A percentile compares a stretch with the other conserved stretches of the same genome.
phyloP scores from a whole-genome alignment of 2,329 filamentous ascomycete species.

The Stenocarpella maydis region DNA sequence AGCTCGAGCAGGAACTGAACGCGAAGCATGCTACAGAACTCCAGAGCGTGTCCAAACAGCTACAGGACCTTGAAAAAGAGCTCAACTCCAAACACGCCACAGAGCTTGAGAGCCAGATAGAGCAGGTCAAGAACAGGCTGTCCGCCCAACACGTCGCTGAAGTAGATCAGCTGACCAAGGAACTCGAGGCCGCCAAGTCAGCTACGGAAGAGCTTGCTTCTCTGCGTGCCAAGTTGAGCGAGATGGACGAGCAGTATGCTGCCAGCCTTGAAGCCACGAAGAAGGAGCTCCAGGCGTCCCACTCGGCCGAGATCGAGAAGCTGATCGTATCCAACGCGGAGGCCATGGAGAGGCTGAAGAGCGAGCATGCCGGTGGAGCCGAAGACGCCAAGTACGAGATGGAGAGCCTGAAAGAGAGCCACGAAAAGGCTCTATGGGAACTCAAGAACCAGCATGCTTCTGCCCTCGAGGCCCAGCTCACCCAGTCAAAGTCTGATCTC shows the following conservation, averaged over 20 bases:
- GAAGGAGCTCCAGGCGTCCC: conserved; percentile 50
- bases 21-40: conserved; percentile 30
- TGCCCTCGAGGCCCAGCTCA: conserved; percentile 46
- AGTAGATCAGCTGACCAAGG: conserved; percentile 46
- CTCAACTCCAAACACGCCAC: conserved; percentile 43
- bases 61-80: conserved; percentile 33
- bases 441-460: conserved; percentile 51
- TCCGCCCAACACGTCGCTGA: conserved; percentile 48
- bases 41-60: conserved; percentile 27
- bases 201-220: conserved; percentile 44
- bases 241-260: conserved; percentile 46
- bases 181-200: conserved; percentile 44
- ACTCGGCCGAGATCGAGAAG: conserved; percentile 58
- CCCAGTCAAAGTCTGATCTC: conserved; percentile 47
- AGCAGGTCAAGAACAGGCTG: conserved; percentile 47
- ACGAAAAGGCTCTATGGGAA: conserved; percentile 53
- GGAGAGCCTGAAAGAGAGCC: conserved; percentile 44
- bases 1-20: conserved; percentile 41
- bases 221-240: conserved; percentile 45
- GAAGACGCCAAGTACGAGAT: conserved; percentile 50
- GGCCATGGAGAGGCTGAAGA: conserved; percentile 51
- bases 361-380: conserved; percentile 43
- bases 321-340: conserved; percentile 53
- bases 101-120: conserved; percentile 44
- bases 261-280: conserved; percentile 50